Percentiles rank a stretch among this genome's conserved stretches.
Conservation (phyloP, 352 stramenopile species). For the Globisporangium paddicum region DNA sequence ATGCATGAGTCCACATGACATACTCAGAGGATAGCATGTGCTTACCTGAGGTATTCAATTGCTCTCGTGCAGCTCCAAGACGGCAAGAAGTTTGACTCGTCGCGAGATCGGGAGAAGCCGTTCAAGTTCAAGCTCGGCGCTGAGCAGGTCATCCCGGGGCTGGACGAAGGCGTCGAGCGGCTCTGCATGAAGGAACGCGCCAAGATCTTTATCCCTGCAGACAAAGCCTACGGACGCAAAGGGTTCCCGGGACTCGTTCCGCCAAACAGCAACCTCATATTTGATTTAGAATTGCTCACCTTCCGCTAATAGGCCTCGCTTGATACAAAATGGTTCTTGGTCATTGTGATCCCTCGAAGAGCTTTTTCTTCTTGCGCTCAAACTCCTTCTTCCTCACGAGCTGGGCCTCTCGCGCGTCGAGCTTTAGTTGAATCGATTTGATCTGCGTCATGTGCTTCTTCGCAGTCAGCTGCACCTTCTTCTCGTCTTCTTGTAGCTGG, state of each 20-base stretch:
- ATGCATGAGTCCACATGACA: neutral
- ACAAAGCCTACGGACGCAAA: constrained; percentile 84
- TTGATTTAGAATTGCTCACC: constrained; percentile 90
- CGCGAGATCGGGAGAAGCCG: constrained; percentile 71
- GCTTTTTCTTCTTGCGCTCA: constrained; percentile 59
- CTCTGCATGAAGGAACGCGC: constrained; percentile 84
- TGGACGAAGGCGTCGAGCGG: constrained; percentile 79
- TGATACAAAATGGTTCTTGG: neutral
- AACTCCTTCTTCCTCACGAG: constrained; percentile 47
- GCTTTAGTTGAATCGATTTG: constrained; percentile 44
- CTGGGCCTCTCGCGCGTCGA: constrained; percentile 40
- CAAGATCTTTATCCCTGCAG: constrained; percentile 83
- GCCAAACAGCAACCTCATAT: constrained; percentile 90
- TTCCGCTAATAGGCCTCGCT: constrained; percentile 39
- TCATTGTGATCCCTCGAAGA: constrained; percentile 21
- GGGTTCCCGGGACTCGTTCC: constrained; percentile 86
- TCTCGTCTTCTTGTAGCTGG: constrained; percentile 21
- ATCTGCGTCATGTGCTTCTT: constrained; percentile 44
- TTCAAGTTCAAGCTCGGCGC: constrained; percentile 89
- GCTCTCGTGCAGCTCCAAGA: constrained; percentile 66
- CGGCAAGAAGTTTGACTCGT: constrained; percentile 75
- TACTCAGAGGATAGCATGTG: neutral
- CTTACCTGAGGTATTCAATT: too few species aligned
- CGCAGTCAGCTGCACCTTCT: constrained; percentile 19
- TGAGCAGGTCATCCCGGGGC: constrained; percentile 86